Conservation (phyloP, 2,329 filamentous ascomycete genomes). For the Fusarium coffeatum region DNA sequence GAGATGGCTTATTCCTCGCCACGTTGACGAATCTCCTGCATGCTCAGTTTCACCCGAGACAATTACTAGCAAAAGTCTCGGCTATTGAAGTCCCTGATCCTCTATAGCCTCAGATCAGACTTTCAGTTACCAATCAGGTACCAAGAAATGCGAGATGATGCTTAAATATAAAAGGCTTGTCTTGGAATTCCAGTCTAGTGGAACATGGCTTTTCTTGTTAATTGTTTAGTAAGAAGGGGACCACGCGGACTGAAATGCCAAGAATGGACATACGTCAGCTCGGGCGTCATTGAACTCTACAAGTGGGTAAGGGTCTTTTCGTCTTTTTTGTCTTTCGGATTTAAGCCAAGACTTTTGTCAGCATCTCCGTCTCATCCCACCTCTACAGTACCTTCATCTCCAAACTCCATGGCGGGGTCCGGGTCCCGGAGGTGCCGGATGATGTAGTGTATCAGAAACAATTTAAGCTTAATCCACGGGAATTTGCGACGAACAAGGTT, state of each 20-base stretch:
- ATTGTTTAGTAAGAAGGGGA: background rate
- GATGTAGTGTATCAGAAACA: background rate
- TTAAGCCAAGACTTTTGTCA: conserved; percentile 15
- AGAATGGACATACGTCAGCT: conserved; percentile 30
- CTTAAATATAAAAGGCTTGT: background rate
- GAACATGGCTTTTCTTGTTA: conserved; percentile 1
- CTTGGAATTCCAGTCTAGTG: background rate
- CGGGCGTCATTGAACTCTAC: conserved; percentile 16
- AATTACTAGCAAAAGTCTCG: background rate
- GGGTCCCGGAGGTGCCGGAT: conserved; percentile 4
- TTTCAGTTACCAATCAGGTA: background rate
- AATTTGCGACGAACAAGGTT: background rate
- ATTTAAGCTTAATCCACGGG: conserved; percentile 24
- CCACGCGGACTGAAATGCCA: conserved; percentile 14
- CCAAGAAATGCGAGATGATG: background rate
- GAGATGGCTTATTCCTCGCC: background rate
- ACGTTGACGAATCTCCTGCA: background rate
- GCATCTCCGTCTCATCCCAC: conserved; percentile 9
- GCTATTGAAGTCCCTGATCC: background rate
- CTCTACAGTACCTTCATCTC: background rate
- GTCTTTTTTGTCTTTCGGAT: conserved; percentile 17
- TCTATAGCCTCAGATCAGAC: background rate
- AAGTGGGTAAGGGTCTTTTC: conserved; percentile 9
- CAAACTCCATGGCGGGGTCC: conserved; percentile 3
- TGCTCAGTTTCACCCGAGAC: background rate